These are phyloP conservation scores for Rhexocercosporidium sp. DNA, from an alignment of 2,329 filamentous ascomycete genomes.

Conservation along the genomic window DNA sequence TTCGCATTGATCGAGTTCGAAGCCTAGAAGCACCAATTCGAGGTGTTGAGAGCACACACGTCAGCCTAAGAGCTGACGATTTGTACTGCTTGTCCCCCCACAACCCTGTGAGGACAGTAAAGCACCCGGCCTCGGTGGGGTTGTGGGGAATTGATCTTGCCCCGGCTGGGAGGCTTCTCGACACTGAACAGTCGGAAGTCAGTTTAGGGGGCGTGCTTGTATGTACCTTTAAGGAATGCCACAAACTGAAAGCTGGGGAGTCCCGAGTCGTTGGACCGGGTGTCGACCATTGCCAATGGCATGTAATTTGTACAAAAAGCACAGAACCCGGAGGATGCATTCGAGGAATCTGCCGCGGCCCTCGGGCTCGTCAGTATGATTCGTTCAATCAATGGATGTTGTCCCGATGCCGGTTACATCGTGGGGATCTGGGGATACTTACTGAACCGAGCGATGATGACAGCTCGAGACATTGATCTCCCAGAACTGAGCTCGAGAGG, in stretches of 20 bases:
- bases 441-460: conserved; percentile 2
- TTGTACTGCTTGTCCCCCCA: not conserved
- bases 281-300: no score
- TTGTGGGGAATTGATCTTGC: not conserved
- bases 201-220: not conserved
- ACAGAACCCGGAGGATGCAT: not conserved
- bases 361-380: not conserved
- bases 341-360: not conserved
- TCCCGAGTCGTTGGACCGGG: no score
- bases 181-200: not conserved
- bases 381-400: not conserved
- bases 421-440: conserved; percentile 4
- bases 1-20: conserved; percentile 2
- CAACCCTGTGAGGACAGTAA: not conserved
- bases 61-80: conserved; percentile 3
- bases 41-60: not conserved
- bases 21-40: not conserved
- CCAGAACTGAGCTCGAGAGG: not conserved
- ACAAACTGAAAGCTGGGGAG: not conserved
- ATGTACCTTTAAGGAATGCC: not conserved
- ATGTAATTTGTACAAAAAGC: conserved; percentile 1
- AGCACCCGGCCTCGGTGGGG: not conserved
- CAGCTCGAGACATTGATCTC: not conserved
- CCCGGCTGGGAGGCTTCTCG: not conserved
- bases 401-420: not conserved